Evolutionary conservation across 768 basidiomycete species (phyloP).

Genomic region (Tremella mesenterica): DNA sequence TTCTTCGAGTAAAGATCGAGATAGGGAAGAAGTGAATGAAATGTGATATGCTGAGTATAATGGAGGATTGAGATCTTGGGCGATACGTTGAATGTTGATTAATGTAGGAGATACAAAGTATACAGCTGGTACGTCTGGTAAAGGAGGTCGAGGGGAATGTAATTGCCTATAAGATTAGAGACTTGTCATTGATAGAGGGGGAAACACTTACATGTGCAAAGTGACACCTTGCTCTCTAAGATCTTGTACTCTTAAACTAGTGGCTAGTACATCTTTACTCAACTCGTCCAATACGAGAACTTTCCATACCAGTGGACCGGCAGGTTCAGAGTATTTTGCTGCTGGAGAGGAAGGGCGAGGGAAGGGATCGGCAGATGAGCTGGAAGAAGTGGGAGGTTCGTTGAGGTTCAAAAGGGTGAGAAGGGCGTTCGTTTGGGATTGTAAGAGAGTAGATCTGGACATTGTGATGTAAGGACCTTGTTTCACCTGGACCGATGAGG

Average conservation of each 20-base stretch:
- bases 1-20: slow-evolving; percentile 82
- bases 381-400: slow-evolving; percentile 48
- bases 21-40: slow-evolving; percentile 87
- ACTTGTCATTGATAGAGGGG: not conserved
- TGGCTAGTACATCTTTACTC: slow-evolving; percentile 93
- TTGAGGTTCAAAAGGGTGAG: slow-evolving; percentile 81
- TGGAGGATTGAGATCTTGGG: slow-evolving; percentile 78
- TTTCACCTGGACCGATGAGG: no score
- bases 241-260: slow-evolving; percentile 89
- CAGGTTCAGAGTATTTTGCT: slow-evolving; percentile 34
- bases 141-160: slow-evolving; percentile 74
- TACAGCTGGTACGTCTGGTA: slow-evolving; percentile 91
- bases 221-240: slow-evolving; percentile 94
- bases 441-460: slow-evolving; percentile 56
- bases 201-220: slow-evolving; percentile 74
- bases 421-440: slow-evolving; percentile 76
- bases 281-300: slow-evolving; percentile 87
- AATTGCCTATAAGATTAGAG: slow-evolving; percentile 59
- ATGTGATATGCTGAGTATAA: slow-evolving; percentile 90
- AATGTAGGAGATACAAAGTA: slow-evolving; percentile 92
- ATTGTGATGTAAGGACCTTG: no score
- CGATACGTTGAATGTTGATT: slow-evolving; percentile 76
- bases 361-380: slow-evolving; percentile 45
- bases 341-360: slow-evolving; percentile 32
- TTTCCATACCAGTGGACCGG: slow-evolving; percentile 84